Evolutionary conservation across 192 early-diverging fungal species (phyloP).

Genomic region (Diversispora epigaea): DNA sequence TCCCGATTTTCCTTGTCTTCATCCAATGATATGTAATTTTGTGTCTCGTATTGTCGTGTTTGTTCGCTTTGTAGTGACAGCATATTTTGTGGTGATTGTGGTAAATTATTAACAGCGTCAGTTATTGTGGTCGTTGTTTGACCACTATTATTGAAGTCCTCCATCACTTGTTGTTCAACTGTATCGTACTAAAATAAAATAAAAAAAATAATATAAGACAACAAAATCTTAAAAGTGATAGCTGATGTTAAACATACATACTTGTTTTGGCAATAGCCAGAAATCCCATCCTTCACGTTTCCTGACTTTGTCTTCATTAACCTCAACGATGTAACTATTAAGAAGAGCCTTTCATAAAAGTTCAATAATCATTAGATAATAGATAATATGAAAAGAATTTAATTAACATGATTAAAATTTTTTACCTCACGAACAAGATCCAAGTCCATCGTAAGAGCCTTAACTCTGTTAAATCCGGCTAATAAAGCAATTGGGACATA

Average conservation of each 20-base stretch:
- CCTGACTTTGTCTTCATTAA: constrained; percentile 59
- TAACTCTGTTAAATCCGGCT: constrained; percentile 88
- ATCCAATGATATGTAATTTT: background rate
- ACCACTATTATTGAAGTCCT: background rate
- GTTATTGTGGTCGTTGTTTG: too few species aligned
- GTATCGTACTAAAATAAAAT: background rate
- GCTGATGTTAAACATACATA: constrained; percentile 26
- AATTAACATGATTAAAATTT: constrained; percentile 34
- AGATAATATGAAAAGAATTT: background rate
- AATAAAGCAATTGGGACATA: constrained; percentile 77
- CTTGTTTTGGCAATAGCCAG: constrained; percentile 78
- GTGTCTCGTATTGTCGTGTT: background rate
- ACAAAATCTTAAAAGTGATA: background rate
- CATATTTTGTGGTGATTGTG: too few species aligned
- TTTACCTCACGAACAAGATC: constrained; percentile 61
- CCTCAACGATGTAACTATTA: constrained; percentile 56
- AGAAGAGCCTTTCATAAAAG: constrained; percentile 35
- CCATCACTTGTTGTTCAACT: background rate
- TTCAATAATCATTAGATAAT: constrained; percentile 38
- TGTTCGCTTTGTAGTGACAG: background rate
- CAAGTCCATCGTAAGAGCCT: constrained; percentile 65
- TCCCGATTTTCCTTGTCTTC: constrained; percentile 18
- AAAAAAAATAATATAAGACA: background rate
- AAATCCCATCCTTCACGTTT: constrained; percentile 80
- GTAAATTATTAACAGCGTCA: too few species aligned